Evolutionary conservation across 2,329 filamentous ascomycete species (phyloP).

Genomic region (Alternaria triticina): DNA sequence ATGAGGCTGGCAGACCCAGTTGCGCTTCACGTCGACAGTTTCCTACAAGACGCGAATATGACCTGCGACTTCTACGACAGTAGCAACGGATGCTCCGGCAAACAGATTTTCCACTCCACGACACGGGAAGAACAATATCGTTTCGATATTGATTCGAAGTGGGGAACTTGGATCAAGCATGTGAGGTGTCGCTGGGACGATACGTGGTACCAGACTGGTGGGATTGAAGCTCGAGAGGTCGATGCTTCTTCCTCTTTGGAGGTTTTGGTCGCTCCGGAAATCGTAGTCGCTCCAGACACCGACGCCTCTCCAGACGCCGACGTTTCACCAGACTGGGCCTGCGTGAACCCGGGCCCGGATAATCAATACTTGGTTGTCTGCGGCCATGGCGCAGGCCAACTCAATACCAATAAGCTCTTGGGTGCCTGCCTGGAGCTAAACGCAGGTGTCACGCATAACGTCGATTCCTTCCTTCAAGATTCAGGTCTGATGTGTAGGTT

Average conservation of each 20-base stretch:
- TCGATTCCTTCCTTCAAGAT: background rate
- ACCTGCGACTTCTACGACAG: too few relatives aligned
- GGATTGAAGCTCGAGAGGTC: background rate
- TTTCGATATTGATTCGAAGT: too few relatives aligned
- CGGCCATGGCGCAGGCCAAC: background rate
- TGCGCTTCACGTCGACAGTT: too few relatives aligned
- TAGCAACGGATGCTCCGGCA: too few relatives aligned
- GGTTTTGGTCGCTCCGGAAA: accelerated
- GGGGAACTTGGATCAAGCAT: too few relatives aligned
- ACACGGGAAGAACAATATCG: too few relatives aligned
- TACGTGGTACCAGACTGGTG: too few relatives aligned
- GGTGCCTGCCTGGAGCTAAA: background rate
- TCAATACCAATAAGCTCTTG: background rate
- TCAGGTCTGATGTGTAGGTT: background rate
- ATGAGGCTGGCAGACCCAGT: too few relatives aligned
- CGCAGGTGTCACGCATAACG: background rate
- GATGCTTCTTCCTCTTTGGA: background rate
- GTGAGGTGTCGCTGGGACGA: too few relatives aligned
- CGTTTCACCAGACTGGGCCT: background rate
- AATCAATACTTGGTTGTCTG: background rate
- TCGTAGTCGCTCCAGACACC: background rate
- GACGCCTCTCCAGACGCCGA: background rate
- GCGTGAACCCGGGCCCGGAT: background rate
- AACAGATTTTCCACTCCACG: too few relatives aligned
- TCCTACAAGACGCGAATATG: too few relatives aligned